Evolutionary conservation across 139 green algal species (phyloP), one percentile per base, ranked within the genome.

Genomic region (Chlorella vulgaris): DNA sequence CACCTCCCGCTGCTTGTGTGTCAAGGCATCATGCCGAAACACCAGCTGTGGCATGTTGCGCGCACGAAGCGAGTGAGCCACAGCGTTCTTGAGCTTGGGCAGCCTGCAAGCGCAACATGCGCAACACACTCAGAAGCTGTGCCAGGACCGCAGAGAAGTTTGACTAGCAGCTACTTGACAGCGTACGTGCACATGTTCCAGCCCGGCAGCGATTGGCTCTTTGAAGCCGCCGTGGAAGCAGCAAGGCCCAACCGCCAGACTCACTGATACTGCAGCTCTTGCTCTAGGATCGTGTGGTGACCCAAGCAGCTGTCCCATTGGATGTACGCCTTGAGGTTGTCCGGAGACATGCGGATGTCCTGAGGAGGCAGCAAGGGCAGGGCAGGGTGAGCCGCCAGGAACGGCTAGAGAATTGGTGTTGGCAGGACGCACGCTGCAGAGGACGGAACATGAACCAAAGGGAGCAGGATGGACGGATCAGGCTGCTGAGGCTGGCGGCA

Each of bases 311-410:
- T 84, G 66, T 89, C 84, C 88, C 88, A 92, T 35, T 87, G 79
- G 1, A 92, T 78, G 53, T 85, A 92, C 22, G 88, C 88, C 55
- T 87, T 92, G 19, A 85, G 47, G 61, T 88, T 78, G 79, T 92
- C 88, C 15, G 88, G 87, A 31, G 88, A 88, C 83, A 90, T 89
- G 1, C 88, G 78, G 2, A 92, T 74, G 39, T 91, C 76, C 70
- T 67, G 43, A 21, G 26, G 0, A 15, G 21, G 24, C 1, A 24
- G 2, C 0, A 24, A 26, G 39, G 7, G 19, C 67, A 29, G 38
- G 2, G 1, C 36, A 31, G 4, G 18, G 29, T 43, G 35, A 19
- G n/a, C 39, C 13, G 10, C 36, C 26, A n/a, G n/a, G 36, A 8
- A 8, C 26, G 2, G 2, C 19, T 4, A 50, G 31, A 3, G 66